phyloP scores from a whole-genome alignment of 164 flowering plant genomes.

The Cinnamomum chago region DNA sequence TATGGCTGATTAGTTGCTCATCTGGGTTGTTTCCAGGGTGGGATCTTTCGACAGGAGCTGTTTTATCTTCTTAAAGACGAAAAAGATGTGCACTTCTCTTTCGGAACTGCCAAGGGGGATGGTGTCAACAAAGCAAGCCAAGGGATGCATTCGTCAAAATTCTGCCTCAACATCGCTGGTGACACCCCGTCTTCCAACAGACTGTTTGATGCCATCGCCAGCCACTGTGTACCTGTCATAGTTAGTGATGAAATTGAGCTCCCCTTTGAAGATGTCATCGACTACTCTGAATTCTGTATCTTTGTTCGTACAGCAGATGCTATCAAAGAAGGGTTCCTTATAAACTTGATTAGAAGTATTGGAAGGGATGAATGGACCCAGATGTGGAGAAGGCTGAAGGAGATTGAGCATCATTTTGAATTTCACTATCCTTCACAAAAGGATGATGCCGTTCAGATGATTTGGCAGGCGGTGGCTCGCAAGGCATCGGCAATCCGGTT shows the following conservation, averaged over 20 bases:
- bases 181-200: conserved; percentile 94
- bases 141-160: conserved; percentile 84
- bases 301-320: conserved; percentile 73
- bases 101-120: conserved; percentile 55
- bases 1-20: background rate
- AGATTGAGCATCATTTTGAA: conserved; percentile 51
- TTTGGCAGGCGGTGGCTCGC: conserved; percentile 72
- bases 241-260: conserved; percentile 90
- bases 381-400: conserved; percentile 62
- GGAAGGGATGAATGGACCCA: conserved; percentile 63
- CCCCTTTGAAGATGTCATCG: conserved; percentile 74
- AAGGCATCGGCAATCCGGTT: conserved; percentile 48
- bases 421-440: conserved; percentile 59
- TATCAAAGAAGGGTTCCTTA: conserved; percentile 45
- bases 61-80: conserved; percentile 72
- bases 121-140: conserved; percentile 49
- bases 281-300: conserved; percentile 75
- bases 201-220: conserved; percentile 81
- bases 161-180: conserved; percentile 89
- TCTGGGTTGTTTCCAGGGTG: conserved; percentile 48
- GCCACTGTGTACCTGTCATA: conserved; percentile 88
- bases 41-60: conserved; percentile 65
- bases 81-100: conserved; percentile 74
- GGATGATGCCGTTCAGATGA: conserved; percentile 86
- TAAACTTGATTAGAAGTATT: conserved; percentile 49